Conservation (phyloP, 768 basidiomycete genomes). For the Tremella yokohamensis region DNA sequence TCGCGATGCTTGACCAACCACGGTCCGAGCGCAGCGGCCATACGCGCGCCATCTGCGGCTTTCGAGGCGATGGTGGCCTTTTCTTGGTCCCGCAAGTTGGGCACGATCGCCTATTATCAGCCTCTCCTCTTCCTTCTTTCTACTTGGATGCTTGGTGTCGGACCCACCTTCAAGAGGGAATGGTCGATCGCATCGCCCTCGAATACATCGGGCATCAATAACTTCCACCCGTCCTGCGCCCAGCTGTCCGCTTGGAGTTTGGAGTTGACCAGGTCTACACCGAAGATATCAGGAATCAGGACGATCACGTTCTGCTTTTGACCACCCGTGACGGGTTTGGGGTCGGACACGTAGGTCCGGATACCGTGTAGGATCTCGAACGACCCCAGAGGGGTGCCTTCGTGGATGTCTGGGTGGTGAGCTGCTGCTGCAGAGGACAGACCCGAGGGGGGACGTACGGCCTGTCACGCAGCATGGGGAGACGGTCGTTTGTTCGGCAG, state of each 20-base stretch:
- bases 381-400: slow-evolving; percentile 47
- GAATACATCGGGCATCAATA: slow-evolving; percentile 49
- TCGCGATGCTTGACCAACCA: slow-evolving; percentile 48
- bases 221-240: slow-evolving; percentile 49
- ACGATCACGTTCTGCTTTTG: slow-evolving; percentile 46
- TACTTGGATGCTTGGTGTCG: not conserved
- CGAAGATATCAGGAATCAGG: slow-evolving; percentile 52
- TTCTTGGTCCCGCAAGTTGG: slow-evolving; percentile 45
- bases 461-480: slow-evolving; percentile 43
- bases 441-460: slow-evolving; percentile 28
- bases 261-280: slow-evolving; percentile 46
- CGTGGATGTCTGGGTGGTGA: slow-evolving; percentile 41
- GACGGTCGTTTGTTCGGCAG: slow-evolving; percentile 38
- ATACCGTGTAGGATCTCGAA: slow-evolving; percentile 46
- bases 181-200: slow-evolving; percentile 36
- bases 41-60: slow-evolving; percentile 41
- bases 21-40: slow-evolving; percentile 47
- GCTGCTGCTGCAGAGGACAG: not conserved
- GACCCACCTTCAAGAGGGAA: slow-evolving; percentile 5
- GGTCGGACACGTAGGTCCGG: slow-evolving; percentile 46
- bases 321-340: slow-evolving; percentile 25
- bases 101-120: slow-evolving; percentile 39
- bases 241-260: slow-evolving; percentile 50
- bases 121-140: not conserved
- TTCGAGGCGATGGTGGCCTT: slow-evolving; percentile 34